Conservation (phyloP, 2,329 filamentous ascomycete species). For the Colletotrichum incanum region DNA sequence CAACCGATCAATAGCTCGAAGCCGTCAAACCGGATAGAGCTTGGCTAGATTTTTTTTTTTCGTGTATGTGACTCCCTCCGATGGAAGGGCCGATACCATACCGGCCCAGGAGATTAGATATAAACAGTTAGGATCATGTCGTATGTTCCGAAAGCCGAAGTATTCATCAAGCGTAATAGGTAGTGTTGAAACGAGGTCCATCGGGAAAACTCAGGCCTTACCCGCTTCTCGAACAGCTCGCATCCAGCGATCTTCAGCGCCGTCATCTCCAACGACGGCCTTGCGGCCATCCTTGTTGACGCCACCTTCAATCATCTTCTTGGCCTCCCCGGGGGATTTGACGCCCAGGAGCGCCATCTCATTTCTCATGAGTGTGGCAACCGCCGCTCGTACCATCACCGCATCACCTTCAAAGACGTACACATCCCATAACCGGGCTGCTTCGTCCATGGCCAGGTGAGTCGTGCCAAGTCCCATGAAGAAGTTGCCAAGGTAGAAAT, state of each 20-base stretch:
- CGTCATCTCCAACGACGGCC: conserved; percentile 46
- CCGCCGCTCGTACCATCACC: conserved; percentile 78
- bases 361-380: conserved; percentile 73
- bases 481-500: conserved; percentile 71
- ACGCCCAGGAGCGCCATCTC: conserved; percentile 68
- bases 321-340: conserved; percentile 62
- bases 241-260: conserved; percentile 67
- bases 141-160: conserved; percentile 37
- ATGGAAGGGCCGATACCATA: conserved; percentile 11
- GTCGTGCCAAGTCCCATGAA: conserved; percentile 77
- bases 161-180: conserved; percentile 41
- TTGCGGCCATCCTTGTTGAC: conserved; percentile 40
- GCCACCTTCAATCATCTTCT: conserved; percentile 53
- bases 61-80: conserved; percentile 30
- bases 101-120: conserved; percentile 42
- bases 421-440: conserved; percentile 83
- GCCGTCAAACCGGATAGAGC: not conserved
- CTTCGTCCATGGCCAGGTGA: conserved; percentile 77
- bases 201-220: conserved; percentile 48
- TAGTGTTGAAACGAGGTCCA: not conserved
- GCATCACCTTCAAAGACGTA: conserved; percentile 87
- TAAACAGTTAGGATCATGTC: conserved; percentile 44
- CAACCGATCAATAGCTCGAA: conserved; percentile 2
- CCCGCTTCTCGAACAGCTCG: conserved; percentile 57
- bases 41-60: conserved; percentile 16